Base-by-base conservation (phyloP, 1,284 basidiomycete species). In the Malassezia dermatis region DNA sequence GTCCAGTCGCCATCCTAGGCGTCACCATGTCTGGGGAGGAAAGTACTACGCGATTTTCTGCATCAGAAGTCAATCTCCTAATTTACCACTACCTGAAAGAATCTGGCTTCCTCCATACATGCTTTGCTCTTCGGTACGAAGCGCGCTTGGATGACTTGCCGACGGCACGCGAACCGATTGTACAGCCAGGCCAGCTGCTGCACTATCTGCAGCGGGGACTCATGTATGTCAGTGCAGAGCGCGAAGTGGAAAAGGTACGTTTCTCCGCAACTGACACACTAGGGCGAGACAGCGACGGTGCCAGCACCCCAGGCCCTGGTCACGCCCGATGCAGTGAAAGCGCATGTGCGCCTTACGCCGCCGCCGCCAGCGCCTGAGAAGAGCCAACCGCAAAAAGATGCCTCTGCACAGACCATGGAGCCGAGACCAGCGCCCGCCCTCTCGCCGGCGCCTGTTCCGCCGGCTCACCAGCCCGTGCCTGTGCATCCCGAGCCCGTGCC, bases 41-140 rank as follows among this genome's bases (percentile, higher is more conserved):
- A 17, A 28, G 63, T 59, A 56, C 67, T 17, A 65, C 67, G 6
- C 62, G 68, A 39, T 67, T 65, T 48, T 60, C 70, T 24, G 62
- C 71, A 13, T 60, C 62, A 34, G 71, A 74, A 58, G 64, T 74
- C 49, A 74, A 74, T 34, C 58, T 74, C 24, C 58, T 74, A 15
- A 60, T 74, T 40, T 74, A 74, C 43, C 72, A 74, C 60, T 74
- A 74, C 52, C 66, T 74, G 49, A 73, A 73, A 47, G 72, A 74
- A 51, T 68, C 67, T 10, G 65, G 64, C 44, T 45, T 51, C 32
- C 51, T 41, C 8, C 57, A 51, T 35, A 51, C 48, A 32, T 55
- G 51, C 41, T 59, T 59, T 34, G 41, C 57, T 19, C 34, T 59
- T 15, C 65, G 72, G 28, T 69, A 74, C 48, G 72, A 74, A 48